These are phyloP conservation scores for Theobroma grandiflorum DNA, from an alignment of 441 rosid genomes.

Conservation along the genomic window DNA sequence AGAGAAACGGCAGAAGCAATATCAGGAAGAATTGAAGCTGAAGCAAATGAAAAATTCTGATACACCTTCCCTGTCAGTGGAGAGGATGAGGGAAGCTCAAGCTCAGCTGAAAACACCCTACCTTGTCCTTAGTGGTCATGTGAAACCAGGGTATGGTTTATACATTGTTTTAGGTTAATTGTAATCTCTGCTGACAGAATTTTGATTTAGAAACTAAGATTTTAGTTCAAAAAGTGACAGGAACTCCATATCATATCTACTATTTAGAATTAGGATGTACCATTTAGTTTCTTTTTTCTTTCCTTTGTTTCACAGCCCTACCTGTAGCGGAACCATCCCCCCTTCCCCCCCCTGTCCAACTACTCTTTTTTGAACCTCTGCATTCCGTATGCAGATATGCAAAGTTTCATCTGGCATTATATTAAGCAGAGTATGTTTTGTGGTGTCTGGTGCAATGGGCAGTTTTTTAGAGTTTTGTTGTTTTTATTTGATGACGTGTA, in stretches of 20 bases:
- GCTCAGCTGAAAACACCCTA: constrained; percentile 90
- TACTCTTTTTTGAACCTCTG: not conserved
- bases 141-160: constrained; percentile 79
- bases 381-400: not conserved
- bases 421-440: not conserved
- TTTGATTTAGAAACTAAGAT: constrained; percentile 13
- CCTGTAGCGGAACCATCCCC: too few species aligned
- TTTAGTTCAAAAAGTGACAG: constrained; percentile 3
- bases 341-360: not conserved
- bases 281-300: not conserved
- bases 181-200: constrained; percentile 21
- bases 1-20: constrained; percentile 96
- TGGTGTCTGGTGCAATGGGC: not conserved
- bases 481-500: not conserved
- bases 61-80: constrained; percentile 88
- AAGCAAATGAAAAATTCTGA: constrained; percentile 98
- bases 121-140: constrained; percentile 97
- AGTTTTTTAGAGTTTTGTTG: not conserved
- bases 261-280: not conserved
- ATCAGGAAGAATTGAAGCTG: constrained; percentile 81
- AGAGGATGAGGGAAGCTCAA: constrained; percentile 98
- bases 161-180: constrained; percentile 1
- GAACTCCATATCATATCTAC: not conserved
- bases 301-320: not conserved
- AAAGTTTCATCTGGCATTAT: not conserved